These are phyloP conservation scores for Geotrichum candidum DNA, from an alignment of 1,139 yeast species.

Conservation along the genomic window DNA sequence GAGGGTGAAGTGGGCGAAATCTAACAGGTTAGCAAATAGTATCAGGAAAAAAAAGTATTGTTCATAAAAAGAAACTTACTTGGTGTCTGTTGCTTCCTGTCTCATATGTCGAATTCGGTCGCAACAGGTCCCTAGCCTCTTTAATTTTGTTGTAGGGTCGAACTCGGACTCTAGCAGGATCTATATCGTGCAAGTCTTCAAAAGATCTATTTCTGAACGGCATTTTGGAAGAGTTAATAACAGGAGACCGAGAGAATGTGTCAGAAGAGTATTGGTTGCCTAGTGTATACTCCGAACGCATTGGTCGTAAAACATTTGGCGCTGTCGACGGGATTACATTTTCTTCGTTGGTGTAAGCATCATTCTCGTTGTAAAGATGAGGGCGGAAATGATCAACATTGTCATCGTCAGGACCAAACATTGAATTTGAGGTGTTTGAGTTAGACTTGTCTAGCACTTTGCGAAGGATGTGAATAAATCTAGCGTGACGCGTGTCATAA, in stretches of 20 bases:
- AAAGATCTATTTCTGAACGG: slow-evolving; percentile 13
- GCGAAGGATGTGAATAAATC: slow-evolving; percentile 50
- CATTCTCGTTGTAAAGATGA: neutral
- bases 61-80: neutral
- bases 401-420: neutral
- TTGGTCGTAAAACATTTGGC: slow-evolving; percentile 2
- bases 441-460: slow-evolving; percentile 41
- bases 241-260: slow-evolving; percentile 2
- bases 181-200: slow-evolving; percentile 11
- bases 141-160: slow-evolving; percentile 7
- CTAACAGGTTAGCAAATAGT: slow-evolving; percentile 3
- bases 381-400: slow-evolving; percentile 1
- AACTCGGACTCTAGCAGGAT: slow-evolving; percentile 4
- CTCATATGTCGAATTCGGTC: slow-evolving; percentile 10
- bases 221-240: slow-evolving; percentile 5
- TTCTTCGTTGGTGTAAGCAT: neutral
- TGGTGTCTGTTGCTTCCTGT: slow-evolving; percentile 5
- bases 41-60: neutral
- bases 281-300: slow-evolving; percentile 8
- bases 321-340: neutral
- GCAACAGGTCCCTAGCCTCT: slow-evolving; percentile 6
- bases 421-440: slow-evolving; percentile 17
- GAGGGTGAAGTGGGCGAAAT: slow-evolving; percentile 42
- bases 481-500: slow-evolving; percentile 47
- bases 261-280: slow-evolving; percentile 8